Percentiles rank a stretch among this genome's conserved stretches.
These are phyloP conservation scores for Nicotiana tabacum DNA, from an alignment of 257 asterid species.

Conservation along the genomic window DNA sequence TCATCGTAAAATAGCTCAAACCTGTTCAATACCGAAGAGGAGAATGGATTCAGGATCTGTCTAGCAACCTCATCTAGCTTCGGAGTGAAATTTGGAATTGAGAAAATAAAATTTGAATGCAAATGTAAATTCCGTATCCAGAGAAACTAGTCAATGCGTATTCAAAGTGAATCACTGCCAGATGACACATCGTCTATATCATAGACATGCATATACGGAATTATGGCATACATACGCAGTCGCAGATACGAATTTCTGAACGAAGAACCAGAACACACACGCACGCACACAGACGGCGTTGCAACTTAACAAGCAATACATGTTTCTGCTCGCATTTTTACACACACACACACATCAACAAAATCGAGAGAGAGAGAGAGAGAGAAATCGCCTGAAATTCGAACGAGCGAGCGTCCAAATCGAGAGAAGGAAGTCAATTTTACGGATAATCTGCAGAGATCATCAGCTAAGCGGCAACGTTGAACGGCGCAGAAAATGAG, in stretches of 20 bases:
- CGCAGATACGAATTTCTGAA: background rate
- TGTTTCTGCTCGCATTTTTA: background rate
- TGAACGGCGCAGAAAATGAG: constrained; percentile 65
- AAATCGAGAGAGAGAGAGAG: background rate
- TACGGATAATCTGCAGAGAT: constrained; percentile 68
- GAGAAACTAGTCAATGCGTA: background rate
- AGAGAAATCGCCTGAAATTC: constrained; percentile 53
- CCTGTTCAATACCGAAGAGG: background rate
- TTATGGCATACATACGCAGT: background rate
- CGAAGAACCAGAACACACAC: background rate
- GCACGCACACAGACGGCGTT: background rate
- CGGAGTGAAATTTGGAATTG: background rate
- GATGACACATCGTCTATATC: background rate
- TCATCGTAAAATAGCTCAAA: background rate
- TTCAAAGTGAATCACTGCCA: background rate
- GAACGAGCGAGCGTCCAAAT: constrained; percentile 34
- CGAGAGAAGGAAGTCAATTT: constrained; percentile 31
- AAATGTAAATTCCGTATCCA: background rate
- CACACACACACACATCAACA: background rate
- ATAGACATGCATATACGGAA: background rate
- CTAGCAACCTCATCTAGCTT: background rate
- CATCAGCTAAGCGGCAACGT: constrained; percentile 69
- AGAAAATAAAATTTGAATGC: background rate
- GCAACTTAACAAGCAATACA: background rate
- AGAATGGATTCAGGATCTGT: background rate